phyloP scores from a whole-genome alignment of 495 filamentous ascomycete genomes.

The Chaetomium cochliodes region DNA sequence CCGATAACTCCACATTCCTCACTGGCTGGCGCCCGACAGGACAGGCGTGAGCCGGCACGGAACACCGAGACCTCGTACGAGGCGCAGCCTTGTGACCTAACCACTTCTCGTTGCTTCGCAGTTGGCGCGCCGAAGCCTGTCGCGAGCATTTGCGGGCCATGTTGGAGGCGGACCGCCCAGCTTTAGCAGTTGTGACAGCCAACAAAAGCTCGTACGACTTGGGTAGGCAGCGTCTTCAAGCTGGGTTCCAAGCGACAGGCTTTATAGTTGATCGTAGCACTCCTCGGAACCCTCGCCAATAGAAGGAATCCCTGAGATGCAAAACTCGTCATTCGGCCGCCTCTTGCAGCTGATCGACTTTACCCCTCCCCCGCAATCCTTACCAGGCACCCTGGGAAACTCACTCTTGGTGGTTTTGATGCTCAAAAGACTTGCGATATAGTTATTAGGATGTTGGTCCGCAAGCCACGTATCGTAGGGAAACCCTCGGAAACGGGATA shows the following conservation, averaged over 20 bases:
- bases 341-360: conserved; percentile 15
- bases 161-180: not conserved
- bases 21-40: conserved; percentile 7
- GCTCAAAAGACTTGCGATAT: too few species aligned
- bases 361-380: conserved; percentile 20
- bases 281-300: not conserved
- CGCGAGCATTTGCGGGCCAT: not conserved
- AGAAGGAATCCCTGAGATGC: not conserved
- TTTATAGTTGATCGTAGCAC: too few species aligned
- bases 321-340: conserved; percentile 8
- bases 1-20: conserved; percentile 21
- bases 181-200: not conserved
- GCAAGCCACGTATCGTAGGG: too few species aligned
- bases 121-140: not conserved
- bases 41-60: not conserved
- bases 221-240: not conserved
- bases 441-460: too few species aligned
- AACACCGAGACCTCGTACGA: not conserved
- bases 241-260: not conserved
- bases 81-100: conserved; percentile 22
- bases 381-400: not conserved
- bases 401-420: too few species aligned
- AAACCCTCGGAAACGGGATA: too few species aligned
- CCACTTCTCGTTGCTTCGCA: conserved; percentile 4
- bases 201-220: not conserved